These are phyloP conservation scores for Rhodosporidiobolus odoratus DNA, from an alignment of 768 basidiomycete species.

Conservation along the genomic window DNA sequence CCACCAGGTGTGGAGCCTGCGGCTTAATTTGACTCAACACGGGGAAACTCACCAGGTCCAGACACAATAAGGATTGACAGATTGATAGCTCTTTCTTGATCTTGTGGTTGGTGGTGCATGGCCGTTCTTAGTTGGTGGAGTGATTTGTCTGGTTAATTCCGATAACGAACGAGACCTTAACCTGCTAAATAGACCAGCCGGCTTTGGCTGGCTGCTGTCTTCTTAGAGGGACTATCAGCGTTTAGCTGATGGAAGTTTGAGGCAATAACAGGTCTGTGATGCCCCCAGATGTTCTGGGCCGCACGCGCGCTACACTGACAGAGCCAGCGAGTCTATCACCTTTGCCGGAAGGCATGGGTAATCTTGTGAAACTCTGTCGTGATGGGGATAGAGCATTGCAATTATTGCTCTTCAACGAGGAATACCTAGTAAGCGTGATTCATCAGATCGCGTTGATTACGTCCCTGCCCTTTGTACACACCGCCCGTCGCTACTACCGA, in stretches of 20 bases:
- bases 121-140: constrained; percentile 85
- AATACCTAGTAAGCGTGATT: no score
- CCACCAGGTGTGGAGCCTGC: constrained; percentile 74
- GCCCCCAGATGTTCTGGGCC: constrained; percentile 85
- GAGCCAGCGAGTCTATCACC: constrained; percentile 75
- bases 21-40: constrained; percentile 81
- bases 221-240: constrained; percentile 80
- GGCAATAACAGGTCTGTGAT: constrained; percentile 89
- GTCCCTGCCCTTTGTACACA: no score
- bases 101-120: constrained; percentile 83
- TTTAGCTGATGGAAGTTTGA: constrained; percentile 78
- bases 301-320: constrained; percentile 83
- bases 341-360: constrained; percentile 70
- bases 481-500: no score
- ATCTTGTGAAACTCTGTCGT: constrained; percentile 74
- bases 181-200: constrained; percentile 83
- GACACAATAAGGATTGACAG: constrained; percentile 71
- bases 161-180: constrained; percentile 91
- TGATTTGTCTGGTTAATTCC: constrained; percentile 97
- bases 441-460: no score
- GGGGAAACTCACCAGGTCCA: constrained; percentile 75
- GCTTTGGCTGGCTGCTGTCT: constrained; percentile 67
- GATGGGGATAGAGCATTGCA: constrained; percentile 83
- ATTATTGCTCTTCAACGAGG: no score
- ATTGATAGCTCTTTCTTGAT: constrained; percentile 80